Evolutionary conservation across 345 rosid species (phyloP).

Genomic region (Eucalyptus melliodora): DNA sequence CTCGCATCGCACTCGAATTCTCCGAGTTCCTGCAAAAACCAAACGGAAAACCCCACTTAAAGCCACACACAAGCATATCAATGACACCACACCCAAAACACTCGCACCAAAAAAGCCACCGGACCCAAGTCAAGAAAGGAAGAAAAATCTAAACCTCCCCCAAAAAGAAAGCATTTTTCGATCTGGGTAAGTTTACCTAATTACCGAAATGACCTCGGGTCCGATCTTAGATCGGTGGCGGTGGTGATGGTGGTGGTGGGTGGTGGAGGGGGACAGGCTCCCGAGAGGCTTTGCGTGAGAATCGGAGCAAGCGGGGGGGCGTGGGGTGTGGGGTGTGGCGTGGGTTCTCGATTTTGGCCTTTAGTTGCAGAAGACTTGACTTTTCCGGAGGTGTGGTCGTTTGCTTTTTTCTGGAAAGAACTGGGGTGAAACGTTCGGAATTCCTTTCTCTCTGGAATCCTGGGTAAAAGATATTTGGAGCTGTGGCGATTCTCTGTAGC

Average conservation of each 20-base stretch:
- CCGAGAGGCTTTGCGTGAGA: neutral
- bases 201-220: conserved; percentile 26
- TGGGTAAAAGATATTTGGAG: neutral
- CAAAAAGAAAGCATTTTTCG: neutral
- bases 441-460: neutral
- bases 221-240: conserved; percentile 1
- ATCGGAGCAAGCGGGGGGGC: neutral
- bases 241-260: neutral
- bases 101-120: neutral
- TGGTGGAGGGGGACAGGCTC: neutral
- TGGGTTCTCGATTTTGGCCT: neutral
- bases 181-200: neutral
- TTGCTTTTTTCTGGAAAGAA: neutral
- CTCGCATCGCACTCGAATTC: conserved; percentile 52
- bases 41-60: too few relatives aligned
- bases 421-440: neutral
- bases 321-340: neutral
- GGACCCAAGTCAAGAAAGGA: neutral
- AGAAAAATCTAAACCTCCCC: neutral
- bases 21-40: conserved; percentile 36
- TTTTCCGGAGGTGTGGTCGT: neutral
- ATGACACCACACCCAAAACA: neutral
- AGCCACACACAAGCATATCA: neutral
- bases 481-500: neutral
- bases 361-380: neutral